Base-by-base conservation (phyloP, 306 rosid species). In the Quercus agrifolia region DNA sequence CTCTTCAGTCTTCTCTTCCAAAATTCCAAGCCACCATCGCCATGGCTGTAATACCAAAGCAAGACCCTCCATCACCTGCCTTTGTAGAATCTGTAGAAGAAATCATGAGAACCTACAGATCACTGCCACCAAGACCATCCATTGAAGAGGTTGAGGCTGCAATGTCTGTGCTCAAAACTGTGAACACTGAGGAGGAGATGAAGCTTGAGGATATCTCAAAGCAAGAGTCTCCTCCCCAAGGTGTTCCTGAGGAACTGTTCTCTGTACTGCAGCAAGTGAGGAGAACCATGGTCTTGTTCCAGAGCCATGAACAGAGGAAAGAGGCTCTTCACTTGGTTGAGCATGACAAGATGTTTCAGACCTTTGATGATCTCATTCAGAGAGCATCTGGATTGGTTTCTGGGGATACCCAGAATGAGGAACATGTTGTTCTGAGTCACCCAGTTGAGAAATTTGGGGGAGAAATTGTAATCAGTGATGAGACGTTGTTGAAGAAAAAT, bases 121-220 rank as follows among this genome's bases (percentile, higher is more conserved):
- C 99, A 28, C 92, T 95, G n/a, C 97, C 99, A 27, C 90, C 86
- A 51, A 77, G 99, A 27, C 96, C 99, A 64, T 83, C 97, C 75
- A 79, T 91, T 51, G 89, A 92, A 75, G 95, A 91, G 44, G 80
- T 95, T 6, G 97, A 91, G 88, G 99, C 98, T 20, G 97, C 98
- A 71, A 78, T 75, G 33, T 86, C 87, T 33, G 85, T 87, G 1
- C 52, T 92, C 7, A 82, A 92, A 15, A 88, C 98, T 20, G 88
- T 91, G 27, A 74, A 88, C 75, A 83, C 49, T 78, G 91, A 91
- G 69, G 94, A 95, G 69, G 76, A 89, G 81, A 58, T 66, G 51
- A 92, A 89, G 75, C 93, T 92, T 44, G 75, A 84, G 5, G 93
- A 90, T 76, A 84, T 92, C 56, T 85, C 93, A 52, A 64, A 75